Conservation (phyloP, 805 yeast species). For the Debaryomyces castellii region DNA sequence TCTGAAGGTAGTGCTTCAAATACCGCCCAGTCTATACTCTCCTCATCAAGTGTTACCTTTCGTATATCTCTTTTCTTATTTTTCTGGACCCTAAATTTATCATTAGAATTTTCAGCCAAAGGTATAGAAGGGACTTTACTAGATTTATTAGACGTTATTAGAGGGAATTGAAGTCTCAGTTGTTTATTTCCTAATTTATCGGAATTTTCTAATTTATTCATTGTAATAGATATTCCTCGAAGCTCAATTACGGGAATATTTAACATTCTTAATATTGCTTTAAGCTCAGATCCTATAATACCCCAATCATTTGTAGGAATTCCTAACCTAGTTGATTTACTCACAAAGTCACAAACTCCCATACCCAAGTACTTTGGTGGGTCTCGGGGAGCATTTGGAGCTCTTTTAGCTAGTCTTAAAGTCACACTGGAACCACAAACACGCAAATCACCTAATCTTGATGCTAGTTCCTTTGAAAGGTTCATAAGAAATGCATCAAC, state of each 20-base stretch:
- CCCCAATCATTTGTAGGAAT: conserved; percentile 60
- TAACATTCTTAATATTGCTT: conserved; percentile 53
- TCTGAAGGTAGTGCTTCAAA: conserved; percentile 65
- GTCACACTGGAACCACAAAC: conserved; percentile 58
- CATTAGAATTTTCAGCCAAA: background rate
- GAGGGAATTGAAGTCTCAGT: conserved; percentile 25
- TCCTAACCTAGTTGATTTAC: conserved; percentile 61
- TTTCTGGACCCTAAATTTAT: background rate
- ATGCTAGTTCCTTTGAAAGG: conserved; percentile 58
- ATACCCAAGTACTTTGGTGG: conserved; percentile 83
- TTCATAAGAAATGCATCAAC: conserved; percentile 61
- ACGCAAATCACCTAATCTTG: conserved; percentile 47
- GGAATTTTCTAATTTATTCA: conserved; percentile 54
- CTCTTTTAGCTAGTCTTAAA: conserved; percentile 63
- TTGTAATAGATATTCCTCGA: conserved; percentile 75
- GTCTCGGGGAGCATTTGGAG: conserved; percentile 64
- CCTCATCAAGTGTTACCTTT: background rate
- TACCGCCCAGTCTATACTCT: conserved; percentile 61
- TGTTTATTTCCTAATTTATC: conserved; percentile 17
- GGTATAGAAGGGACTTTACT: background rate
- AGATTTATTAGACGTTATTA: background rate
- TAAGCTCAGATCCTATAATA: conserved; percentile 57
- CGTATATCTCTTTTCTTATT: background rate
- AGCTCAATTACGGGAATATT: conserved; percentile 65
- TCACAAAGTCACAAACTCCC: conserved; percentile 71